Base-by-base conservation (phyloP, 139 green algal genomes). In the Picochlorum sp. region DNA sequence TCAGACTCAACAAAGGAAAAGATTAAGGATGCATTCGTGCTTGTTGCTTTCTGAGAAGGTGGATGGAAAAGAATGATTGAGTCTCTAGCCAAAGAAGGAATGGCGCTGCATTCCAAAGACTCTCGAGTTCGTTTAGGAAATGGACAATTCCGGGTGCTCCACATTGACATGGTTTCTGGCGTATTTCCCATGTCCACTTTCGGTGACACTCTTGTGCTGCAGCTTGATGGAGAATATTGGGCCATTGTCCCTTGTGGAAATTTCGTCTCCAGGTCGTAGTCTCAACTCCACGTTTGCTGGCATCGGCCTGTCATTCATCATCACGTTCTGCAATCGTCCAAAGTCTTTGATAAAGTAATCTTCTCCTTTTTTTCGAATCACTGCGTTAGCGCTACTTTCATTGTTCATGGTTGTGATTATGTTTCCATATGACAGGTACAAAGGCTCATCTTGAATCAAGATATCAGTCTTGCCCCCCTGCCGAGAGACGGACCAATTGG, bases 401-500 rank as follows among this genome's bases (percentile, higher is more conserved):
- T 47, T 5, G 20, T 16, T 5, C 7, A 20, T n/a, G 9, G 39
- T 20, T 2, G 3, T 47, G 14, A 47, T 47, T 5, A 16, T 47
- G 39, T n/a, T n/a, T n/a, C n/a, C n/a, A n/a, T n/a, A 47, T 47
- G 39, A 16, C 7, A 47, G 39, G 39, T 47, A n/a, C 20, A 47
- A n/a, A 47, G 22, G 39, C 28, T 37, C 50, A 22, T 56, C 50
- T 37, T 16, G 50, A 6, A 35, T 16, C 18, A 18, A n/a, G 50
- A 37, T 36, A 9, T 6, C 20, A 65, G 61, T 33, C 8, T 60
- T 65, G 36, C 77, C 67, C 6, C 81, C 68, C 6, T 85, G 39
- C 18, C 18, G 20, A 26, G 39, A 60, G 24, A 95, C 63, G 53
- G 88, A 55, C 87, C 87, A 95, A 47, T 82, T 59, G 7, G 84